Conservation (phyloP, 345 rosid species). For the Heritiera littoralis region DNA sequence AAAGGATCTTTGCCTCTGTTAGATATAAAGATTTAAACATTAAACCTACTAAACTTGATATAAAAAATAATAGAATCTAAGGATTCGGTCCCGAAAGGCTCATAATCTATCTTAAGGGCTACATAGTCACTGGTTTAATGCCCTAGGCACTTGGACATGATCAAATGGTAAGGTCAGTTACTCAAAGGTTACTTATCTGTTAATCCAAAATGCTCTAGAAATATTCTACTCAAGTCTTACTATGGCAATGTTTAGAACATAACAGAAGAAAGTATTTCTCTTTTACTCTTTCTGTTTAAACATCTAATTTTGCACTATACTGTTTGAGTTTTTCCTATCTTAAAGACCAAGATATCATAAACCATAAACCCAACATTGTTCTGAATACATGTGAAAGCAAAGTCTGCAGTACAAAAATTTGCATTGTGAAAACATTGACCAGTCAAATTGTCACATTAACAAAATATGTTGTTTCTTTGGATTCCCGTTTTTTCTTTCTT, state of each 20-base stretch:
- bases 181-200: background rate
- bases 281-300: background rate
- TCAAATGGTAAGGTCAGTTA: too few relatives aligned
- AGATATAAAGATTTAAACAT: too few relatives aligned
- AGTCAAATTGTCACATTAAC: constrained; percentile 5
- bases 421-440: constrained; percentile 21
- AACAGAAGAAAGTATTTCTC: background rate
- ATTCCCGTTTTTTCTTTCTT: background rate
- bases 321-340: background rate
- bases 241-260: background rate
- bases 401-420: background rate
- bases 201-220: background rate
- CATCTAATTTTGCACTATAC: background rate
- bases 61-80: too few relatives aligned
- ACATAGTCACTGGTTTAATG: too few relatives aligned
- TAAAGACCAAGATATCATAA: background rate
- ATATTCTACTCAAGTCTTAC: background rate
- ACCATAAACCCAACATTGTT: background rate
- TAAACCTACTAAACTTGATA: too few relatives aligned
- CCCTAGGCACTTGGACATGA: too few relatives aligned
- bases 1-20: background rate
- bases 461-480: background rate
- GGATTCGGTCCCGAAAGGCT: too few relatives aligned
- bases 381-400: background rate
- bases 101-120: too few relatives aligned